Evolutionary conservation across 805 yeast genomes (phyloP).

Genomic region (Pachysolen tannophilus): DNA sequence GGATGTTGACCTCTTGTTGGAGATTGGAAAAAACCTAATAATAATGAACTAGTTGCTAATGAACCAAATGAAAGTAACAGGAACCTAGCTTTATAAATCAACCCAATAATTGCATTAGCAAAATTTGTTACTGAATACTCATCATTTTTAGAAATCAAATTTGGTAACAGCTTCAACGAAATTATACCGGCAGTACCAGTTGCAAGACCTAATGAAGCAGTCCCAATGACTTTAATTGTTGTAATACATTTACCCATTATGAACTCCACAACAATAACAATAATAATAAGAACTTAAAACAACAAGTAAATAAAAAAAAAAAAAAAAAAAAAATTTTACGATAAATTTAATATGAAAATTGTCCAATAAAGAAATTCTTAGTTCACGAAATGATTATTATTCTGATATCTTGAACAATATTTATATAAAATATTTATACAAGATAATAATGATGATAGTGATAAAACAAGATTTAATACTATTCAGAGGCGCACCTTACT

Average conservation of each 20-base stretch:
- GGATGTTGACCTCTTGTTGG: constrained; percentile 59
- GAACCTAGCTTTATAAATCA: constrained; percentile 16
- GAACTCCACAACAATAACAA: too few species aligned
- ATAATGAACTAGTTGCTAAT: constrained; percentile 42
- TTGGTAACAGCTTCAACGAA: constrained; percentile 16
- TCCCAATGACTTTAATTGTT: constrained; percentile 54
- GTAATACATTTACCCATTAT: constrained; percentile 47
- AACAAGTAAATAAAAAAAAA: too few species aligned
- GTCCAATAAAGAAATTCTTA: too few species aligned
- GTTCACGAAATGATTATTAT: too few species aligned
- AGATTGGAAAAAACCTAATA: constrained; percentile 48
- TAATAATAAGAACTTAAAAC: too few species aligned
- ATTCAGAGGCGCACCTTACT: too few species aligned
- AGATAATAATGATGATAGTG: too few species aligned
- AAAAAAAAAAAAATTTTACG: too few species aligned
- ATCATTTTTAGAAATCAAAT: constrained; percentile 19
- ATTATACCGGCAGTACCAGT: constrained; percentile 40
- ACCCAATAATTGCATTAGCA: constrained; percentile 9
- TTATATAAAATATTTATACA: too few species aligned
- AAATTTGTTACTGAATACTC: constrained; percentile 12
- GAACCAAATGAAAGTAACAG: constrained; percentile 31
- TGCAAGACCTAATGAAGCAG: constrained; percentile 59
- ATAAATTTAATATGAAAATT: too few species aligned
- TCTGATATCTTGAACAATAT: too few species aligned
- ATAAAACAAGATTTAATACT: too few species aligned